phyloP scores from a whole-genome alignment of 2,329 filamentous ascomycete genomes.

The Ciborinia camelliae region DNA sequence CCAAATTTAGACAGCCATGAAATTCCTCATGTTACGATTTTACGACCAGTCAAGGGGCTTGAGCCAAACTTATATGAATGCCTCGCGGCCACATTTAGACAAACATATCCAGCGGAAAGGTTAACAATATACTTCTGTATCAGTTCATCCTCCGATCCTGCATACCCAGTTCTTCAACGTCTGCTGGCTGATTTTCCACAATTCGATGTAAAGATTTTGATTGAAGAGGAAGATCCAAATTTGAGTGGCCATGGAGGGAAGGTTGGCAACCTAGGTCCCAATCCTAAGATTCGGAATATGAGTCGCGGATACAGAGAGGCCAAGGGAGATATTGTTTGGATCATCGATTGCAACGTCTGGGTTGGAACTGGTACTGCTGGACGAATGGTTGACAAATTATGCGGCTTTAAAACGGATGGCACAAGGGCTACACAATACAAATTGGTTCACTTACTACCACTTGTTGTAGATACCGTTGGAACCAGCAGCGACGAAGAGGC shows the following conservation, averaged over 20 bases:
- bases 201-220: constrained; percentile 67
- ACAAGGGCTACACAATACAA: constrained; percentile 63
- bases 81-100: constrained; percentile 78
- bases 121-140: constrained; percentile 82
- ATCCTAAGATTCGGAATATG: constrained; percentile 98
- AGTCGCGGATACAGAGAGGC: constrained; percentile 89
- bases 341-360: constrained; percentile 97
- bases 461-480: constrained; percentile 73
- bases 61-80: constrained; percentile 91
- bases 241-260: constrained; percentile 54
- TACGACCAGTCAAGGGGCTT: constrained; percentile 89
- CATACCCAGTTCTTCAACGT: constrained; percentile 68
- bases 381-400: constrained; percentile 84
- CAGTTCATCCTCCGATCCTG: constrained; percentile 68
- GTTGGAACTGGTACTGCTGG: constrained; percentile 73
- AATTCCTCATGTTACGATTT: constrained; percentile 80
- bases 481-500: constrained; percentile 30
- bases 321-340: constrained; percentile 85
- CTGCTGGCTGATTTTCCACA: constrained; percentile 70
- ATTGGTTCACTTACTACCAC: constrained; percentile 89
- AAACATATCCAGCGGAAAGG: constrained; percentile 74
- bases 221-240: constrained; percentile 78
- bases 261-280: constrained; percentile 70
- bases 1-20: constrained; percentile 49
- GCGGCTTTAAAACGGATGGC: constrained; percentile 58